Conservation (phyloP, 2,329 filamentous ascomycete species). For the Colletotrichum incanum region DNA sequence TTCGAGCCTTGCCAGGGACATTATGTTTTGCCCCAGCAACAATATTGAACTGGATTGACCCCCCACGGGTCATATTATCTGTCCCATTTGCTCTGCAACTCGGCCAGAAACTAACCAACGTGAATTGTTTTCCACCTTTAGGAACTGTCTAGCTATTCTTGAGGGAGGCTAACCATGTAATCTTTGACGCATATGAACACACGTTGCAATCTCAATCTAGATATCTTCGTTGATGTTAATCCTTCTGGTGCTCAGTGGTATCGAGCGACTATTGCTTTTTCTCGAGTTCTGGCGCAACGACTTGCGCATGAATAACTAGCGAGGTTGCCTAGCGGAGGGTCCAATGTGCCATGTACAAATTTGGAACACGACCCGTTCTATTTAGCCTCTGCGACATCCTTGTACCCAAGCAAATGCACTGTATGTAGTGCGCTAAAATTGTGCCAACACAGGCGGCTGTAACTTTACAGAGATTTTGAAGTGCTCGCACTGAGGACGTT, state of each 20-base stretch:
- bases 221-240: background rate
- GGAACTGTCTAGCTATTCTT: too few species aligned
- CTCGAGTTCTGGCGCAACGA: background rate
- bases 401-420: background rate
- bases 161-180: too few species aligned
- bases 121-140: too few species aligned
- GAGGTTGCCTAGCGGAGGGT: background rate
- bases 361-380: background rate
- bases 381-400: background rate
- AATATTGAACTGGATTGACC: too few species aligned
- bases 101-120: too few species aligned
- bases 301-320: background rate
- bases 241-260: background rate
- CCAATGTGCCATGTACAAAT: background rate
- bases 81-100: too few species aligned
- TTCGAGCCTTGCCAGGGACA: constrained; percentile 42
- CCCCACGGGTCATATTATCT: too few species aligned
- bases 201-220: too few species aligned
- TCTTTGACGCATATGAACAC: too few species aligned
- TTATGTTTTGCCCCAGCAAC: background rate
- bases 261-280: background rate
- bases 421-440: background rate
- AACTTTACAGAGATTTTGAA: background rate
- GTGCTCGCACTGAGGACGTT: background rate
- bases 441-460: background rate